phyloP scores from a whole-genome alignment of 108 stramenopile genomes.

The Conticribra weissflogii region DNA sequence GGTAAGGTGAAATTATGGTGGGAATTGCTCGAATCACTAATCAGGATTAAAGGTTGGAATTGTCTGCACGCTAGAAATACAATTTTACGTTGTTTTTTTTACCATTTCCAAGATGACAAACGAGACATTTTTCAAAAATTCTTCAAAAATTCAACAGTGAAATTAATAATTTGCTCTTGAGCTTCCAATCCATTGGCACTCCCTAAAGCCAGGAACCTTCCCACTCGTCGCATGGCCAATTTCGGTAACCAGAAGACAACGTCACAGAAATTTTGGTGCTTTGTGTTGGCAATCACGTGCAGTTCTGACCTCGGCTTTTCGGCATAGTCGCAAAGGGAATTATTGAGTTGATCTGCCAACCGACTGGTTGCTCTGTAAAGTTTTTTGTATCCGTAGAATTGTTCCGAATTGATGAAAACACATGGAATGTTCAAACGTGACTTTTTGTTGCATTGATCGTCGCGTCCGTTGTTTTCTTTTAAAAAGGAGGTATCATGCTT shows the following conservation, averaged over 20 bases:
- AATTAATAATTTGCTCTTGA: slow-evolving; percentile 28
- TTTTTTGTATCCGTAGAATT: slow-evolving; percentile 48
- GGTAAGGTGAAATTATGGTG: too few relatives aligned
- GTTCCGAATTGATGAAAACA: slow-evolving; percentile 54
- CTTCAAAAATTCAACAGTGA: slow-evolving; percentile 30
- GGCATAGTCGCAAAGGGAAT: neutral
- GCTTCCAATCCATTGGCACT: slow-evolving; percentile 25
- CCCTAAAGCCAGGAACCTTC: slow-evolving; percentile 22
- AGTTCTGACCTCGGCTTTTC: slow-evolving; percentile 23
- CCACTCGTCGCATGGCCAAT: neutral
- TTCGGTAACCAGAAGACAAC: slow-evolving; percentile 57
- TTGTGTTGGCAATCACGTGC: slow-evolving; percentile 48
- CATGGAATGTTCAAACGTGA: slow-evolving; percentile 44
- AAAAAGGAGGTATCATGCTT: too few relatives aligned
- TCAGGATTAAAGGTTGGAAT: too few relatives aligned
- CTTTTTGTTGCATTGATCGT: neutral
- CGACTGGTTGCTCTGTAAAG: slow-evolving; percentile 35
- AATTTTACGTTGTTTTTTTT: too few relatives aligned
- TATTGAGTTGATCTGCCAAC: slow-evolving; percentile 41
- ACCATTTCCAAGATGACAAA: too few relatives aligned
- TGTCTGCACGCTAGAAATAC: too few relatives aligned
- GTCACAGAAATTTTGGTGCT: slow-evolving; percentile 66
- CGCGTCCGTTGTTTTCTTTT: too few relatives aligned
- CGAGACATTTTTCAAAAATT: too few relatives aligned
- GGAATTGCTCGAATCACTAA: too few relatives aligned